phyloP scores from a whole-genome alignment of 352 stramenopile species.

The Nothophytophthora sp. region DNA sequence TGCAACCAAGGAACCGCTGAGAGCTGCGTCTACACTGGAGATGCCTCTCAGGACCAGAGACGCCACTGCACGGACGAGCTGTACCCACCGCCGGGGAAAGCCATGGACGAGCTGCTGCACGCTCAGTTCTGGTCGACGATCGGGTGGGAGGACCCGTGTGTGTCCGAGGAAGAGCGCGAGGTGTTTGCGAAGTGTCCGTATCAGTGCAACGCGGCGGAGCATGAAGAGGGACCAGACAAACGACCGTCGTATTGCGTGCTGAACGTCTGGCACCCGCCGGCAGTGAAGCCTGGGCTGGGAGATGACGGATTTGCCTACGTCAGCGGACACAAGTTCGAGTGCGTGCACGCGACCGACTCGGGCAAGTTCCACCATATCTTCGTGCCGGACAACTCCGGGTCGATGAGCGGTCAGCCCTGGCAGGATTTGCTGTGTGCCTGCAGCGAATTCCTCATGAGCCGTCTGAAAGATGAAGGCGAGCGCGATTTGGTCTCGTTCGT shows the following conservation, averaged over 20 bases:
- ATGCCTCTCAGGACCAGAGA: conserved; percentile 19
- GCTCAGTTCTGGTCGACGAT: conserved; percentile 36
- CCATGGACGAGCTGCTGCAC: conserved; percentile 46
- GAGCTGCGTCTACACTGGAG: conserved; percentile 26
- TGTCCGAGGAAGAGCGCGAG: conserved; percentile 18
- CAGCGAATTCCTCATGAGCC: conserved; percentile 23
- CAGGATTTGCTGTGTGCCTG: conserved; percentile 19
- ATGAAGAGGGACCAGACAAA: conserved; percentile 16
- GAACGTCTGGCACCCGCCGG: conserved; percentile 32
- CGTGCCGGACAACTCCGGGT: conserved; percentile 41
- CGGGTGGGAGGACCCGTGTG: conserved; percentile 42
- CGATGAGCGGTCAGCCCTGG: conserved; percentile 38
- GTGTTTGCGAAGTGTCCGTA: conserved; percentile 37
- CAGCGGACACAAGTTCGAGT: conserved; percentile 38
- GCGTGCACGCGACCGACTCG: conserved; percentile 20
- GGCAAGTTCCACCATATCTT: conserved; percentile 41
- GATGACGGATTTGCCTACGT: conserved; percentile 32
- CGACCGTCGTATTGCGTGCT: conserved; percentile 27
- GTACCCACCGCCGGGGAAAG: conserved; percentile 13
- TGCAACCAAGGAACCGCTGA: conserved; percentile 16
- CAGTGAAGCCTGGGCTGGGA: conserved; percentile 42
- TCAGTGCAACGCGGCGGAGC: conserved; percentile 34
- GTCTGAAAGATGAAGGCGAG: conserved; percentile 15
- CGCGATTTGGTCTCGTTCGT: conserved; percentile 38
- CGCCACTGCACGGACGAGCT: conserved; percentile 32